phyloP scores from a whole-genome alignment of 1,284 basidiomycete genomes.

The Moesziomyces sp. region DNA sequence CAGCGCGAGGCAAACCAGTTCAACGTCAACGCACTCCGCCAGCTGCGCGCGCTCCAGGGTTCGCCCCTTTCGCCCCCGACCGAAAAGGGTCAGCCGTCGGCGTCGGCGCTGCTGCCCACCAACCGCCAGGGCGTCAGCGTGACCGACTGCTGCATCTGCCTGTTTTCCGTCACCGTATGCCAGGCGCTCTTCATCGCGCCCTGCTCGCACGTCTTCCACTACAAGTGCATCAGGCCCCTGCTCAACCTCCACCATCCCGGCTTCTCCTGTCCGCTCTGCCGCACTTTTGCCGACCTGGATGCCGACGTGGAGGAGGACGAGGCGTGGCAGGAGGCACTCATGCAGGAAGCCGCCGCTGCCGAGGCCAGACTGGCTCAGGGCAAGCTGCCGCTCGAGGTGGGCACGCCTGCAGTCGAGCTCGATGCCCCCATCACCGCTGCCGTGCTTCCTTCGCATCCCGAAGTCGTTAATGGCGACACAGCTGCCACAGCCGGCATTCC shows the following conservation, averaged over 20 bases:
- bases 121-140: slow-evolving; percentile 59
- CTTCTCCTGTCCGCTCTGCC: slow-evolving; percentile 93
- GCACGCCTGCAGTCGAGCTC: slow-evolving; percentile 41
- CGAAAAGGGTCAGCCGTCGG: slow-evolving; percentile 22
- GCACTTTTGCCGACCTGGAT: slow-evolving; percentile 86
- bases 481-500: background rate
- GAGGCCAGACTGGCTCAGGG: slow-evolving; percentile 38
- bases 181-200: slow-evolving; percentile 94
- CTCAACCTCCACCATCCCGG: slow-evolving; percentile 86
- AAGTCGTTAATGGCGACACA: background rate
- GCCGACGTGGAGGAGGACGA: slow-evolving; percentile 83
- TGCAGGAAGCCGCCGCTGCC: slow-evolving; percentile 49
- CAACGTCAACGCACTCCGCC: slow-evolving; percentile 86
- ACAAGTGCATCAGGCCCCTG: slow-evolving; percentile 95
- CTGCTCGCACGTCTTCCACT: slow-evolving; percentile 92
- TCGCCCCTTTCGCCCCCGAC: slow-evolving; percentile 28
- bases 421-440: slow-evolving; percentile 40
- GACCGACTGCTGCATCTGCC: slow-evolving; percentile 68
- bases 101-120: slow-evolving; percentile 33
- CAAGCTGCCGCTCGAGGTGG: slow-evolving; percentile 43
- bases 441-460: slow-evolving; percentile 5
- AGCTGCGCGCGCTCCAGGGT: slow-evolving; percentile 78
- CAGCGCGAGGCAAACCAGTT: slow-evolving; percentile 88
- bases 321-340: slow-evolving; percentile 58
- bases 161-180: slow-evolving; percentile 91